Evolutionary conservation across 192 early-diverging fungal species (phyloP).

Genomic region (Phycomyces nitens): DNA sequence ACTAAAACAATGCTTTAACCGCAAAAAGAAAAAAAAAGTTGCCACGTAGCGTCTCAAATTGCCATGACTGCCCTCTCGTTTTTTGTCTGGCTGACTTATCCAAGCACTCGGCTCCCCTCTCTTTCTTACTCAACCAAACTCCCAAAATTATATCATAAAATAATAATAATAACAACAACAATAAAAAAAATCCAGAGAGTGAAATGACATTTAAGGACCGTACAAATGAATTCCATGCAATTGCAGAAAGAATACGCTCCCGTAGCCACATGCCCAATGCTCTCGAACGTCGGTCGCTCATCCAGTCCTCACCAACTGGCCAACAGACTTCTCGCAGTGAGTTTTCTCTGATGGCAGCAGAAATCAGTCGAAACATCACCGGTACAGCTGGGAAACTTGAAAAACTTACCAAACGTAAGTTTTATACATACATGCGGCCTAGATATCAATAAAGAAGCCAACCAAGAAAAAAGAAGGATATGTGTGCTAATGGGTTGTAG

Average conservation of each 20-base stretch:
- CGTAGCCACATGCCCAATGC: conserved; percentile 30
- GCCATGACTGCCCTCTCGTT: too few species aligned
- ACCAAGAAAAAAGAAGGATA: neutral
- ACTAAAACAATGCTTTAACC: too few species aligned
- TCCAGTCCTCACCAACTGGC: conserved; percentile 5
- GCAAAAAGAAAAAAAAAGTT: too few species aligned
- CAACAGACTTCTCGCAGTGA: conserved; percentile 51
- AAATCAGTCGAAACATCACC: conserved; percentile 87
- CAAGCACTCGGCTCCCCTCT: too few species aligned
- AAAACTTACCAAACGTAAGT: conserved; percentile 72
- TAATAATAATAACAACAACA: too few species aligned
- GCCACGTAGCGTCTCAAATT: too few species aligned
- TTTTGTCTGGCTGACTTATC: too few species aligned
- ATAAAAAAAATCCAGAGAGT: too few species aligned
- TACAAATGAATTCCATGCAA: conserved; percentile 82
- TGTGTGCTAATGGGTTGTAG: conserved; percentile 21
- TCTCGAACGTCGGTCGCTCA: conserved; percentile 23
- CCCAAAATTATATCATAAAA: too few species aligned
- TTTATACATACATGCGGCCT: neutral
- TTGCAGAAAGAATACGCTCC: conserved; percentile 68
- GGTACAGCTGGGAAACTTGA: conserved; percentile 78
- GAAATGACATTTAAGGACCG: conserved; percentile 62
- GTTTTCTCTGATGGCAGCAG: conserved; percentile 77
- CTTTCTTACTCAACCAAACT: too few species aligned
- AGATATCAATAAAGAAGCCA: neutral